Conservation (phyloP, 164 flowering plant species). For the Paratinospora sagittata region DNA sequence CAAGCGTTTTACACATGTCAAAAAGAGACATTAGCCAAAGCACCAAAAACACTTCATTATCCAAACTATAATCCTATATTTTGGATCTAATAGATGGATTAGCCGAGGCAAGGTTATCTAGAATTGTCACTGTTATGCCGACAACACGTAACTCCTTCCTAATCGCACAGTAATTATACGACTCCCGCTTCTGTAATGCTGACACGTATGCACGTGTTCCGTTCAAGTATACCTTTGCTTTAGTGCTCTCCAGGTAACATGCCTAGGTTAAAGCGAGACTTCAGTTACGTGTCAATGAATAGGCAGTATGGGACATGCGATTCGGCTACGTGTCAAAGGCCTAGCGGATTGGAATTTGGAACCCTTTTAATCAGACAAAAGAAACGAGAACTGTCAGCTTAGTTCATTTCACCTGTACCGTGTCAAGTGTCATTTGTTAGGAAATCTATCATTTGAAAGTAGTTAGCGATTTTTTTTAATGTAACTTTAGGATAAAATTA, state of each 20-base stretch:
- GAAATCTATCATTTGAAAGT: background rate
- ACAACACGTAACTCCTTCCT: background rate
- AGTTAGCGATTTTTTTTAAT: background rate
- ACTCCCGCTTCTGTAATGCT: too few species aligned
- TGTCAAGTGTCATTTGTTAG: background rate
- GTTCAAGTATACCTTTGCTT: too few species aligned
- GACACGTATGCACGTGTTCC: background rate
- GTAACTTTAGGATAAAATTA: background rate
- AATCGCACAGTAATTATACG: too few species aligned
- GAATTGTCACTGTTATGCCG: background rate
- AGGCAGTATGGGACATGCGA: too few species aligned
- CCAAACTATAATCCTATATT: background rate
- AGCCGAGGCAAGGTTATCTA: background rate
- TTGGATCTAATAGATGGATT: background rate
- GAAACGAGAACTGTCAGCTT: background rate
- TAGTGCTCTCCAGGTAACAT: background rate
- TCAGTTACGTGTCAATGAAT: too few species aligned
- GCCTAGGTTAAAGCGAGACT: background rate
- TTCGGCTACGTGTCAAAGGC: background rate
- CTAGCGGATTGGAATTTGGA: background rate
- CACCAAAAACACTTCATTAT: too few species aligned
- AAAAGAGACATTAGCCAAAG: background rate
- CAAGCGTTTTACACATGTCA: background rate
- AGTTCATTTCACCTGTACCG: background rate
- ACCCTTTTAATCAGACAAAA: background rate